phyloP scores from a whole-genome alignment of 179 eudicot genomes.

The Dionaea muscipula region DNA sequence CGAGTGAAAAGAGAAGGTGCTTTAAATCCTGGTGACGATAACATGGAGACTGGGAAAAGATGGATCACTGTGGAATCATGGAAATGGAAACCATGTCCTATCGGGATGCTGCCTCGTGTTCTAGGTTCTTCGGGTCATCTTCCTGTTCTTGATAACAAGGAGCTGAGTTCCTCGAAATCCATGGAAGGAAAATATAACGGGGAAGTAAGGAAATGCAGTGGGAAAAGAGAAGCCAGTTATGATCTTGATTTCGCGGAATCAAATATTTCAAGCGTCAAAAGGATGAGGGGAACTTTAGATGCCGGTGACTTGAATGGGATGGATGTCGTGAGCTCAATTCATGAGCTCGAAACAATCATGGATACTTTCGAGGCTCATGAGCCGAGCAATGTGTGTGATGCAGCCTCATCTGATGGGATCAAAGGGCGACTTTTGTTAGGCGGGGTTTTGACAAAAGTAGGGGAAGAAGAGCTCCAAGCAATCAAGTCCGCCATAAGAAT shows the following conservation, averaged over 20 bases:
- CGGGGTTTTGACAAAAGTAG: constrained; percentile 52
- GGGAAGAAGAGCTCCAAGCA: constrained; percentile 33
- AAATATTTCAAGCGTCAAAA: constrained; percentile 20
- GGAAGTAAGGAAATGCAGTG: constrained; percentile 13
- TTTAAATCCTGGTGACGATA: constrained; percentile 9
- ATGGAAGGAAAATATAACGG: constrained; percentile 16
- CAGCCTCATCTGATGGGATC: constrained; percentile 10
- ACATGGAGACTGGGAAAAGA: constrained; percentile 13
- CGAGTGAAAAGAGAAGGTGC: constrained; percentile 17
- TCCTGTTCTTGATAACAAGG: constrained; percentile 39
- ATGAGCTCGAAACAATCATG: neutral
- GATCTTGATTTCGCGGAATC: constrained; percentile 15
- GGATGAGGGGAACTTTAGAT: constrained; percentile 19
- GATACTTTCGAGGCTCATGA: constrained; percentile 6
- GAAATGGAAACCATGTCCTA: constrained; percentile 83
- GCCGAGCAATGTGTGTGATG: constrained; percentile 13
- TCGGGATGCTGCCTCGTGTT: constrained; percentile 61
- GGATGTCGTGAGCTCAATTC: neutral
- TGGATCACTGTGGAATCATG: constrained; percentile 66
- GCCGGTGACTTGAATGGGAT: constrained; percentile 4
- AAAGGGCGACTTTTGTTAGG: constrained; percentile 37
- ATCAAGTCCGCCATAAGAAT: constrained; percentile 43
- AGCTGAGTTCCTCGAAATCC: constrained; percentile 9
- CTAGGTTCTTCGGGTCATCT: constrained; percentile 48
- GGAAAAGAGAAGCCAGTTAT: constrained; percentile 36